Evolutionary conservation across 2,329 filamentous ascomycete species (phyloP).

Genomic region (Sporothrix mexicana): DNA sequence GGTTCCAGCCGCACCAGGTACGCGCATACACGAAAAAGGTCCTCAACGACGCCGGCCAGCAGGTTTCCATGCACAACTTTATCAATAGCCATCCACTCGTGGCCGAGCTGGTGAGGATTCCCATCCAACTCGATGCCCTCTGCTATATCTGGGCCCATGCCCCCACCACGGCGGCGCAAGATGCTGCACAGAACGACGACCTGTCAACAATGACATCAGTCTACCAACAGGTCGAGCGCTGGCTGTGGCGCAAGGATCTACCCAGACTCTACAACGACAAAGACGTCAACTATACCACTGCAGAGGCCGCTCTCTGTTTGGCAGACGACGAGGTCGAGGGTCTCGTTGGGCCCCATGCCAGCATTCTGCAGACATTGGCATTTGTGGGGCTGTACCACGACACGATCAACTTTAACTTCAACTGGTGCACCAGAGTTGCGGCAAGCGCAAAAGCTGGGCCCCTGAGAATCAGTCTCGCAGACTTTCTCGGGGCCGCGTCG

Average conservation of each 20-base stretch:
- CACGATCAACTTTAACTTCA: not conserved
- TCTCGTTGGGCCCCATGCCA: not conserved
- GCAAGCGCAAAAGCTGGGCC: not conserved
- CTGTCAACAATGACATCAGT: not conserved
- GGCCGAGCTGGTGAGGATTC: not conserved
- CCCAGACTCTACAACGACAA: not conserved
- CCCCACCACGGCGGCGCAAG: not conserved
- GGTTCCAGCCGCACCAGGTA: not conserved
- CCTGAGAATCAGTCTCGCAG: not conserved
- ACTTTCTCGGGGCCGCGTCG: not conserved
- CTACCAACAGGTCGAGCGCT: not conserved
- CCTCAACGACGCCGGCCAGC: not conserved
- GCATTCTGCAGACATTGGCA: not conserved
- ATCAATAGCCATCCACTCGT: not conserved
- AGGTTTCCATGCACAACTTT: not conserved
- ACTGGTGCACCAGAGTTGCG: no score
- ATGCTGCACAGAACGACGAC: not conserved
- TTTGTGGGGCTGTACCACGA: not conserved
- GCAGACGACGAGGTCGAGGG: not conserved
- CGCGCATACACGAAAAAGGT: not conserved
- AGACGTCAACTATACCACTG: not conserved
- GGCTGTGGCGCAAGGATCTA: not conserved
- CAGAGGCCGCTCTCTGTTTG: not conserved
- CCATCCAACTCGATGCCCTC: not conserved
- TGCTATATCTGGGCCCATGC: not conserved